A percentile compares a stretch with the other conserved stretches of the same genome.
These are phyloP conservation scores for Nicotiana undulata DNA, from an alignment of 257 asterid genomes.

Conservation along the genomic window DNA sequence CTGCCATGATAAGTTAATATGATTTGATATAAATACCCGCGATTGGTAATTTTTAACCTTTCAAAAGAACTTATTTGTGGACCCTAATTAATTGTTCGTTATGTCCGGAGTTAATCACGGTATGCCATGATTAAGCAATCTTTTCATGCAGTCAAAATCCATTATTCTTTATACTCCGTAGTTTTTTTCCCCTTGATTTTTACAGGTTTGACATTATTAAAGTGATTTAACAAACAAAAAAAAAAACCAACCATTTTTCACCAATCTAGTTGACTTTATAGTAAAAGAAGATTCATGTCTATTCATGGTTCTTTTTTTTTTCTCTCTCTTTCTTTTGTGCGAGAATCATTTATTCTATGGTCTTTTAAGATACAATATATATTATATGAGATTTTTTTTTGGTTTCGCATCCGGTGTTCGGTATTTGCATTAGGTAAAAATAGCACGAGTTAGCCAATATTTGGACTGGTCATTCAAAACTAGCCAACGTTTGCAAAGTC, in stretches of 20 bases:
- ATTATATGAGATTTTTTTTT: too few species aligned
- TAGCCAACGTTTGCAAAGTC: too few species aligned
- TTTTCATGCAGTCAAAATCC: neutral
- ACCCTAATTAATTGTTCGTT: conserved; percentile 26
- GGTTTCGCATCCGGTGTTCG: too few species aligned
- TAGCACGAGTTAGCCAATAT: too few species aligned
- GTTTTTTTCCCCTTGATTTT: neutral
- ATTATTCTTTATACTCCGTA: neutral
- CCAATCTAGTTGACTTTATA: conserved; percentile 36
- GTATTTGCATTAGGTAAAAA: too few species aligned
- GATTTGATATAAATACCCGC: too few species aligned
- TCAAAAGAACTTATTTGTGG: conserved; percentile 13
- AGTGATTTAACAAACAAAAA: neutral
- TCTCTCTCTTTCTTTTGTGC: neutral
- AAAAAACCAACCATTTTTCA: neutral
- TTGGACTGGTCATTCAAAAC: too few species aligned
- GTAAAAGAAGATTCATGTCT: neutral
- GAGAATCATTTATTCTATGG: neutral
- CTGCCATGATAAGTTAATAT: too few species aligned
- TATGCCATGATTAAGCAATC: neutral
- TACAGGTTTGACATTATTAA: neutral
- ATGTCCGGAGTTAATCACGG: conserved; percentile 47
- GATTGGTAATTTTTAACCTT: neutral
- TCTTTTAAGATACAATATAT: too few species aligned
- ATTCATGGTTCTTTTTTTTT: too few species aligned